A percentile compares a stretch with the other conserved stretches of the same genome.
Evolutionary conservation across 2,329 filamentous ascomycete genomes (phyloP).

Genomic region (Phaeosphaeria sp.): DNA sequence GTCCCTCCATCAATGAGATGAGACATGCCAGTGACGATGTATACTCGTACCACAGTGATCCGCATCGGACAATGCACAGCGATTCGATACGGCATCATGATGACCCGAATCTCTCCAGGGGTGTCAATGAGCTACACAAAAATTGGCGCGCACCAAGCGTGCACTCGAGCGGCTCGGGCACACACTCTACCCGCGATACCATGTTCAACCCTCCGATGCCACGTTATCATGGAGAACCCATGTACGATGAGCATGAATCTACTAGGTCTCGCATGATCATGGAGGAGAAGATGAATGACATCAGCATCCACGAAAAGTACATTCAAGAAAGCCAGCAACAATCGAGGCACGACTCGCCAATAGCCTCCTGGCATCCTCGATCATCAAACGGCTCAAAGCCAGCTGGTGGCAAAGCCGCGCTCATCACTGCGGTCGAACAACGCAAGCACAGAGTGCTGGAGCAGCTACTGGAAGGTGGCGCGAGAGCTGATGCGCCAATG

Average conservation of each 20-base stretch:
- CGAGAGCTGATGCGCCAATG: constrained; percentile 34
- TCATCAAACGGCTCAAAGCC: constrained; percentile 33
- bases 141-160: constrained; percentile 38
- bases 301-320: constrained; percentile 33
- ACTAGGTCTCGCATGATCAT: constrained; percentile 25
- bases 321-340: constrained; percentile 26
- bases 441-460: constrained; percentile 67
- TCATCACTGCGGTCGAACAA: constrained; percentile 64
- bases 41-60: constrained; percentile 18
- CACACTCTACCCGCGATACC: constrained; percentile 35
- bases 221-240: constrained; percentile 28
- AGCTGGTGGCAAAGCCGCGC: constrained; percentile 42
- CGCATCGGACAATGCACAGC: constrained; percentile 10
- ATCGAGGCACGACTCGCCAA: constrained; percentile 24
- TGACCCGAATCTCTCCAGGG: constrained; percentile 21
- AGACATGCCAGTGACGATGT: constrained; percentile 12
- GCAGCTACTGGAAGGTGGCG: constrained; percentile 42
- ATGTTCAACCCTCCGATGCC: constrained; percentile 27
- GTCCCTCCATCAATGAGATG: constrained; percentile 28
- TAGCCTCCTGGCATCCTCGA: constrained; percentile 27
- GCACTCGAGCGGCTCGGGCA: constrained; percentile 26
- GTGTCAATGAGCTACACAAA: constrained; percentile 33
- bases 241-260: constrained; percentile 35
- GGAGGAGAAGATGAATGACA: constrained; percentile 34
- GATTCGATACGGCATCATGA: constrained; percentile 24